phyloP scores from a whole-genome alignment of 2,329 filamentous ascomycete genomes.

The Diaporthe destruens region DNA sequence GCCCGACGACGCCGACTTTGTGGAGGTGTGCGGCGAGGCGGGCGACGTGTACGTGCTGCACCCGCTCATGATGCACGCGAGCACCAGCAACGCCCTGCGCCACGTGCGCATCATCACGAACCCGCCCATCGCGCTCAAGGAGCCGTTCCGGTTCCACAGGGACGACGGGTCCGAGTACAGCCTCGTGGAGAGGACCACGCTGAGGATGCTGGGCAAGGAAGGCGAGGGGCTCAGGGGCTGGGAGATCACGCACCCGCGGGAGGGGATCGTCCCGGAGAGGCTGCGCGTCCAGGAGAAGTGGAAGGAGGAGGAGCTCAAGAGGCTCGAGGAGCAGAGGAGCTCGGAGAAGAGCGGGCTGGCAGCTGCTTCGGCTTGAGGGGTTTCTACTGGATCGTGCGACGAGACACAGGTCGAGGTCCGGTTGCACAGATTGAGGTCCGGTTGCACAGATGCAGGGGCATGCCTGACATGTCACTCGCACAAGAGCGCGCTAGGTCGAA shows the following conservation, averaged over 20 bases:
- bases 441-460: background rate
- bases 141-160: constrained; percentile 66
- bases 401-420: background rate
- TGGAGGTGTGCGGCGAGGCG: constrained; percentile 65
- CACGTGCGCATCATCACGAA: constrained; percentile 66
- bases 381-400: background rate
- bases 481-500: background rate
- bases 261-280: constrained; percentile 63
- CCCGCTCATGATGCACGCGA: constrained; percentile 71
- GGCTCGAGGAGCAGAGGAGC: constrained; percentile 61
- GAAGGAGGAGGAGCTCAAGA: constrained; percentile 63
- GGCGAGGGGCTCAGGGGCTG: constrained; percentile 61
- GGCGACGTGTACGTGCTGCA: constrained; percentile 72
- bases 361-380: constrained; percentile 14
- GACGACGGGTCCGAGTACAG: constrained; percentile 60
- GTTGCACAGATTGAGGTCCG: background rate
- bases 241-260: constrained; percentile 63
- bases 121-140: constrained; percentile 63
- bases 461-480: background rate
- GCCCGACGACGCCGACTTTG: constrained; percentile 60
- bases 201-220: constrained; percentile 61
- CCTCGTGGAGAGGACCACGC: constrained; percentile 67
- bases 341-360: constrained; percentile 44
- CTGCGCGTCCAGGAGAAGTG: constrained; percentile 62
- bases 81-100: constrained; percentile 59